A percentile compares a stretch with the other conserved stretches of the same genome.
These are phyloP conservation scores for Sinapis alba DNA, from an alignment of 441 rosid species.

Conservation along the genomic window DNA sequence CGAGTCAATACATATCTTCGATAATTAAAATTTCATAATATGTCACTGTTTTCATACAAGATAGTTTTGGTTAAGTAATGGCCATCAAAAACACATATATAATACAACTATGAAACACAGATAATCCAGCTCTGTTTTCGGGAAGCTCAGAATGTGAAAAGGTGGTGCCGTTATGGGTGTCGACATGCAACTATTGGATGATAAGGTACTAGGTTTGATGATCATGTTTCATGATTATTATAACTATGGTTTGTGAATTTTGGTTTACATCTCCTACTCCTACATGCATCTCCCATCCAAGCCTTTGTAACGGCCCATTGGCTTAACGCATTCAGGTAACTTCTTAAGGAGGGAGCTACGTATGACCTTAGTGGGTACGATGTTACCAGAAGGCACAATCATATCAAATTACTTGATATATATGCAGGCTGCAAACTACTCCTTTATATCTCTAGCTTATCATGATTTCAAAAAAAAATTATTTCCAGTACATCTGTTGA, in stretches of 20 bases:
- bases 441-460: neutral
- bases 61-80: too few species aligned
- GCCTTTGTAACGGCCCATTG: neutral
- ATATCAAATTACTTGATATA: neutral
- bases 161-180: too few species aligned
- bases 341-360: neutral
- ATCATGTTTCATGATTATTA: too few species aligned
- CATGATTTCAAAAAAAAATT: neutral
- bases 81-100: too few species aligned
- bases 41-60: too few species aligned
- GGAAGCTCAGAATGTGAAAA: too few species aligned
- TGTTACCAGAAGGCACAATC: neutral
- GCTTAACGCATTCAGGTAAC: neutral
- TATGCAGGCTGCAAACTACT: neutral
- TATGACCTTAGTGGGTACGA: neutral
- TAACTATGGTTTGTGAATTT: neutral
- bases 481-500: neutral
- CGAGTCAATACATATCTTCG: too few species aligned
- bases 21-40: too few species aligned
- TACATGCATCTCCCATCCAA: neutral
- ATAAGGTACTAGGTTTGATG: too few species aligned
- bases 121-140: too few species aligned
- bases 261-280: neutral
- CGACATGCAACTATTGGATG: too few species aligned
- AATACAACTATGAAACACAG: too few species aligned